Evolutionary conservation across 495 filamentous ascomycete species (phyloP).

Genomic region (Echria macrotheca): DNA sequence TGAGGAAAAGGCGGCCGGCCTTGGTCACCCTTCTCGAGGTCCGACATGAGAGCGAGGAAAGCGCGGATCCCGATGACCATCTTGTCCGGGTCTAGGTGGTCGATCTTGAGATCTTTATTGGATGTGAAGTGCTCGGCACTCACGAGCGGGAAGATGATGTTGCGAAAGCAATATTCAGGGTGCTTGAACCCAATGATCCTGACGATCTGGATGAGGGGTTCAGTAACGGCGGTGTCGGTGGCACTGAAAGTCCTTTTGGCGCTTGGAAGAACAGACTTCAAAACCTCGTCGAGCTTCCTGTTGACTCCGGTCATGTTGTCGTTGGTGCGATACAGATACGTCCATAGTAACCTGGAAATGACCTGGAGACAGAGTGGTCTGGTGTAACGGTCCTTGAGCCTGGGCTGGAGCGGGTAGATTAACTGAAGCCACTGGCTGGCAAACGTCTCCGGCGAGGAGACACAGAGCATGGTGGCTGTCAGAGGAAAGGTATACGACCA

Average conservation of each 20-base stretch:
- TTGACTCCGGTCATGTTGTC: constrained; percentile 62
- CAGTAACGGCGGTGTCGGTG: constrained; percentile 72
- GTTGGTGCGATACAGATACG: constrained; percentile 78
- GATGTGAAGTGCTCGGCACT: constrained; percentile 82
- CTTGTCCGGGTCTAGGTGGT: constrained; percentile 90
- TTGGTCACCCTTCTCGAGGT: constrained; percentile 81
- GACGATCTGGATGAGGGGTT: constrained; percentile 87
- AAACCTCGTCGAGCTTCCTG: constrained; percentile 81
- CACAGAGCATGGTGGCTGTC: constrained; percentile 77
- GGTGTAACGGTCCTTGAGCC: constrained; percentile 75
- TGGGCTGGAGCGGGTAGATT: constrained; percentile 65
- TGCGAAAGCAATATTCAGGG: constrained; percentile 86
- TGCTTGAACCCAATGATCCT: constrained; percentile 92
- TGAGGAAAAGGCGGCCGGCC: constrained; percentile 78
- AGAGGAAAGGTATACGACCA: constrained; percentile 85
- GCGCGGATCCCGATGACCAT: constrained; percentile 94
- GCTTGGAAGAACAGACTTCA: constrained; percentile 71
- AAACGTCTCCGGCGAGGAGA: constrained; percentile 78
- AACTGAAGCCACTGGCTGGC: constrained; percentile 78
- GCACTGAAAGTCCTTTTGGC: constrained; percentile 72
- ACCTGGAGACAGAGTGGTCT: constrained; percentile 80
- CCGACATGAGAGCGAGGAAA: constrained; percentile 86
- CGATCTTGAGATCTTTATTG: constrained; percentile 75
- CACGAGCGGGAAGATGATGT: constrained; percentile 87
- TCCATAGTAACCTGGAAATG: constrained; percentile 90